Evolutionary conservation across 495 filamentous ascomycete species (phyloP).

Genomic region (Hypomontagnella submonticulosa): DNA sequence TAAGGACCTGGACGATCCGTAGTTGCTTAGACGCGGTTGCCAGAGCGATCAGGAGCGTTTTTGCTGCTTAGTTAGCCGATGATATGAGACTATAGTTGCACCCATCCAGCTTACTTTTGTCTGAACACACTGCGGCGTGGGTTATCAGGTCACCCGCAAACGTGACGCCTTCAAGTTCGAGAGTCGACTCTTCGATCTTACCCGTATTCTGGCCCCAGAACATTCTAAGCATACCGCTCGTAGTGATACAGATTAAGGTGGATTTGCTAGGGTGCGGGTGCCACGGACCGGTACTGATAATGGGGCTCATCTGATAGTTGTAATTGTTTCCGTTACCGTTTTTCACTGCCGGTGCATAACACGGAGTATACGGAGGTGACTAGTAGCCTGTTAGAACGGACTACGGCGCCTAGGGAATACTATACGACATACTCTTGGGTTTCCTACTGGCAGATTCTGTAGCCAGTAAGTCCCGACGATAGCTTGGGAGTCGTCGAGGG

Average conservation of each 20-base stretch:
- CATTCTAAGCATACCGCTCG: conserved; percentile 73
- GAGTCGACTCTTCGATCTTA: conserved; percentile 71
- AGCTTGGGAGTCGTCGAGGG: conserved; percentile 74
- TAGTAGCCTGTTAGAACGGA: conserved; percentile 19
- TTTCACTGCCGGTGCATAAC: conserved; percentile 59
- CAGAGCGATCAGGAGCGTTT: conserved; percentile 69
- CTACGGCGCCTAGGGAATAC: conserved; percentile 8
- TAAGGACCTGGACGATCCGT: conserved; percentile 67
- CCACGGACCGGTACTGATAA: conserved; percentile 71
- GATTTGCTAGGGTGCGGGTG: conserved; percentile 73
- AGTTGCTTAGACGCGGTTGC: conserved; percentile 75
- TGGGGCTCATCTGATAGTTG: conserved; percentile 57
- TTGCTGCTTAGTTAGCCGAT: conserved; percentile 50
- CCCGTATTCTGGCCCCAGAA: conserved; percentile 74
- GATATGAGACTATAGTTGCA: background rate
- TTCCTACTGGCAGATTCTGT: conserved; percentile 29
- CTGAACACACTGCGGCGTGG: conserved; percentile 81
- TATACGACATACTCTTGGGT: conserved; percentile 35
- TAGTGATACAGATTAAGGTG: conserved; percentile 76
- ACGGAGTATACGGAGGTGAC: conserved; percentile 41
- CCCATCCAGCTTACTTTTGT: conserved; percentile 64
- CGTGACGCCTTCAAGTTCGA: conserved; percentile 75
- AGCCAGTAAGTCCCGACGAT: conserved; percentile 91
- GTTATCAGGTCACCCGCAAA: conserved; percentile 77
- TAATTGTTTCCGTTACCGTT: conserved; percentile 53